phyloP scores from a whole-genome alignment of 176 grass and related monocot species.

The Stipa capillata region DNA sequence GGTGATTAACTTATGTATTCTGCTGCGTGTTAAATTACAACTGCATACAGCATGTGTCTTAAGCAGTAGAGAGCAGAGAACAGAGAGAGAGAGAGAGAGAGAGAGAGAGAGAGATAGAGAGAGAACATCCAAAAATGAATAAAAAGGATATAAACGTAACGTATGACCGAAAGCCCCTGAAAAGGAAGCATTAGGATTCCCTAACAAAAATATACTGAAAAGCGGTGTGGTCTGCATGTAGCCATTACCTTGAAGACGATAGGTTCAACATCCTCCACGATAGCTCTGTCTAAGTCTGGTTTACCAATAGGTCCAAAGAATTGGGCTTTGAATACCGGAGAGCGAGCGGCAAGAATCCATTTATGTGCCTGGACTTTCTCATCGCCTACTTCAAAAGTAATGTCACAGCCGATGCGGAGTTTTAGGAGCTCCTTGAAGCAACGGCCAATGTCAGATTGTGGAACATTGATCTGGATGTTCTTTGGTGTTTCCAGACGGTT shows the following conservation, averaged over 20 bases:
- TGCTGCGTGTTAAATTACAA: neutral
- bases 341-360: slow-evolving; percentile 80
- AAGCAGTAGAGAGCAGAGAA: neutral
- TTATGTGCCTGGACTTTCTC: slow-evolving; percentile 62
- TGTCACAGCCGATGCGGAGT: slow-evolving; percentile 54
- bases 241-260: slow-evolving; percentile 70
- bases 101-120: too few species aligned
- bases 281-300: slow-evolving; percentile 38
- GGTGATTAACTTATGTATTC: neutral
- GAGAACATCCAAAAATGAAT: neutral
- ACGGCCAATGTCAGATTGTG: slow-evolving; percentile 55
- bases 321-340: slow-evolving; percentile 81
- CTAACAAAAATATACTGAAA: neutral
- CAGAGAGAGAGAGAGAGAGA: too few species aligned
- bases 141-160: neutral
- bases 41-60: neutral
- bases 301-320: slow-evolving; percentile 92
- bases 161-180: neutral
- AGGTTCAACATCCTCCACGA: slow-evolving; percentile 81
- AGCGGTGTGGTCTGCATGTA: neutral
- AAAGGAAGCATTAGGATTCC: neutral
- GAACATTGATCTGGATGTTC: slow-evolving; percentile 46
- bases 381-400: slow-evolving; percentile 64
- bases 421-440: slow-evolving; percentile 55
- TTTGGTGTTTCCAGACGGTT: slow-evolving; percentile 61